Evolutionary conservation across 2,329 filamentous ascomycete species (phyloP).

Genomic region (Sarocladium strictum): DNA sequence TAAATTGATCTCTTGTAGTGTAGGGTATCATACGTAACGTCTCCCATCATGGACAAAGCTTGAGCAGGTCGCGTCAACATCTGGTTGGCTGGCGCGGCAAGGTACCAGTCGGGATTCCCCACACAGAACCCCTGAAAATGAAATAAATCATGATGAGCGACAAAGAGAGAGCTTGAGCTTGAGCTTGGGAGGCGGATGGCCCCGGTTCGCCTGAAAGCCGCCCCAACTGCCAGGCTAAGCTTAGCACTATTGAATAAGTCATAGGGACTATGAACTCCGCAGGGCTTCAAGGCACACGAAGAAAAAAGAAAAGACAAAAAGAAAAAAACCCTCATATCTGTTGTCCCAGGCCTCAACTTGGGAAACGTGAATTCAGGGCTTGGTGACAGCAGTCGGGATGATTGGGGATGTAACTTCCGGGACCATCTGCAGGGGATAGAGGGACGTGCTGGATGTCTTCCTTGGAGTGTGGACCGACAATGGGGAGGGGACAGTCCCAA

Average conservation of each 20-base stretch:
- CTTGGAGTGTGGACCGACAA: background rate
- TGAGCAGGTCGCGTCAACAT: too few relatives aligned
- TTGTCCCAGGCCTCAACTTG: too few relatives aligned
- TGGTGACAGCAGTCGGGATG: background rate
- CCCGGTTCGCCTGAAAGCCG: background rate
- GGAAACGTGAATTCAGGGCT: too few relatives aligned
- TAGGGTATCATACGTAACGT: too few relatives aligned
- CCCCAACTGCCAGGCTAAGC: background rate
- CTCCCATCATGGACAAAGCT: too few relatives aligned
- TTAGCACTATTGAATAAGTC: too few relatives aligned
- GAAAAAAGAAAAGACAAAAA: too few relatives aligned
- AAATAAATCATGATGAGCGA: background rate
- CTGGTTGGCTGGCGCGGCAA: too few relatives aligned
- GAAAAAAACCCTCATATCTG: too few relatives aligned
- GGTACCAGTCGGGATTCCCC: background rate
- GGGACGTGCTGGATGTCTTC: background rate
- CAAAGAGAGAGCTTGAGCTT: background rate
- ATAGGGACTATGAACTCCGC: too few relatives aligned
- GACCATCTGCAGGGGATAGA: background rate
- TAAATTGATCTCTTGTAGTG: too few relatives aligned
- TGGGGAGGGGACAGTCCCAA: background rate
- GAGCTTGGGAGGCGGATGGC: background rate
- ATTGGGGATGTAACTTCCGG: background rate
- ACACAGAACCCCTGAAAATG: conserved; percentile 3
- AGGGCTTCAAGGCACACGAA: too few relatives aligned